Base-by-base conservation (phyloP, 2,329 filamentous ascomycete species). In the Fusarium musae region DNA sequence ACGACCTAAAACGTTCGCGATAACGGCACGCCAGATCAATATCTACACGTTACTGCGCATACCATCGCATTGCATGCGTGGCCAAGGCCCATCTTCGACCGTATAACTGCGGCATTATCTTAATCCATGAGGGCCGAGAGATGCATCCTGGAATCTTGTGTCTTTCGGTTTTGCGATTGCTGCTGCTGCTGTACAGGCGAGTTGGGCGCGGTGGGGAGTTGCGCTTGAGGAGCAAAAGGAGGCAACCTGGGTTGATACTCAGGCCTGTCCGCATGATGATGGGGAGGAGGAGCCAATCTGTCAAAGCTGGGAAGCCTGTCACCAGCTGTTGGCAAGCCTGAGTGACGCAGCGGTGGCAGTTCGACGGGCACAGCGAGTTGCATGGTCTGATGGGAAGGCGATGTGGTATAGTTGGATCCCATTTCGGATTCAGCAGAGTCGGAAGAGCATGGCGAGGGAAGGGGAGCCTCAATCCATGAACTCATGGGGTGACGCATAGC, bases 381-480 rank as follows among this genome's bases (percentile, higher is more conserved):
- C 65, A 72, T 78, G 83, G 76, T 65, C 42, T 70, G 78, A 78
- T 83, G 77, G 21, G 78, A 21, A n/a, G 90, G 89, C 16, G 91
- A 92, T 36, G 87, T 87, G 8, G 90, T 90, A 78, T 89, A 89
- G 63, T 88, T 86, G 3, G 91, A 92, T 70, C 88, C 87, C 34
- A 85, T 84, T 79, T 96, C 93, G 1, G 93, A 94, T 56, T 86
- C 84, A 5, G 92, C 93, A 1, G 83, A 84, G 34, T 80, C 78
- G 43, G 88, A 85, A 59, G 79, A 79, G 61, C 75, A 79, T 9
- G 83, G 83, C 11, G 83, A 84, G 5, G 81, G 80, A 9, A 84
- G 77, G 32, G 80, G 80, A 13, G 79, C 76, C 21, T 83, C 81
- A 23, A 78, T 40, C 77, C 78, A 79, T 13, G 61, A 47, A 13